Base-by-base conservation (phyloP, 73 alveolate genomes). In the Halteria grandinella region DNA sequence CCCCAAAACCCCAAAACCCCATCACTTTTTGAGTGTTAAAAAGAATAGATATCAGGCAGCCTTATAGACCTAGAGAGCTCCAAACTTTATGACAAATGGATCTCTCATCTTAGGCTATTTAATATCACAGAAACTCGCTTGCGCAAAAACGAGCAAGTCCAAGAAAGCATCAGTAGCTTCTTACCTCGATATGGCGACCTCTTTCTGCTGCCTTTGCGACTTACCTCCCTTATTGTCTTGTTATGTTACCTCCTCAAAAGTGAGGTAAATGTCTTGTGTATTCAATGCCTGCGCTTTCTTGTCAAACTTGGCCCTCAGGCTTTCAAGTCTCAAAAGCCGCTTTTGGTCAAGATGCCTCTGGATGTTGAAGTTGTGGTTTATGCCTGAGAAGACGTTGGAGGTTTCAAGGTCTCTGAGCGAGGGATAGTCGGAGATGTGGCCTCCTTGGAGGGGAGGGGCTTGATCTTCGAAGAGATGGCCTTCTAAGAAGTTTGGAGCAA, bases 371-470 rank as follows among this genome's bases (percentile, higher is more conserved):
- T 57, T 57, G 24, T 57, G 53, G 37, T 57, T 50, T 1, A 57
- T 53, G n/a, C 73, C 37, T 7, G 73, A 57, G 50, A 57, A 57
- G 55, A 57, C 37, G 29, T 57, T 57, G 1, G 73, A 57, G 53
- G 73, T 57, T 57, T 57, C 73, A 14, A 57, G 73, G 4, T 57
- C 73, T 32, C 53, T 57, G 15, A 57, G 53, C 8, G 23, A 8
- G 1, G 53, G 73, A 8, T 33, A 29, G 21, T 57, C 73, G n/a
- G n/a, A n/a, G n/a, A n/a, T n/a, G n/a, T n/a, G n/a, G n/a, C n/a
- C n/a, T n/a, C n/a, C n/a, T n/a, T n/a, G n/a, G n/a, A n/a, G n/a
- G n/a, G n/a, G n/a, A n/a, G n/a, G 45, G 50, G 29, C 23, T 27
- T 53, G 29, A 5, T 18, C 50, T 23, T 18, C 49, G 6, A 53